A percentile compares a stretch with the other conserved stretches of the same genome.
phyloP scores from a whole-genome alignment of 495 filamentous ascomycete genomes.

The Penicillium parvum region DNA sequence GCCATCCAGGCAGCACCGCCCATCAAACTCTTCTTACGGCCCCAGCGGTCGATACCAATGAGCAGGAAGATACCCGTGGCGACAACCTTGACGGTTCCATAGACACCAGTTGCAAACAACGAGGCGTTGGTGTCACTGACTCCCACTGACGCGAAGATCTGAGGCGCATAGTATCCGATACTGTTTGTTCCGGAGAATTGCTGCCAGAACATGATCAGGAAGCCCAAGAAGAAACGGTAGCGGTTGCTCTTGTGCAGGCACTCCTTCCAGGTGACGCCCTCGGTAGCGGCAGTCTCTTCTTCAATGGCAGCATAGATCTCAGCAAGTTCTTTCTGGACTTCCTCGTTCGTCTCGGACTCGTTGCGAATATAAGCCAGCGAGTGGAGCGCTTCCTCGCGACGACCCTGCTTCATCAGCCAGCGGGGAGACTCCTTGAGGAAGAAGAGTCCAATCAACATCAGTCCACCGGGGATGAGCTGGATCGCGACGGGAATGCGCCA shows the following conservation, averaged over 20 bases:
- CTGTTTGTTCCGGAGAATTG: constrained; percentile 51
- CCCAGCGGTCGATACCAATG: constrained; percentile 65
- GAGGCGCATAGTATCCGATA: constrained; percentile 49
- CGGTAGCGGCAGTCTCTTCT: constrained; percentile 36
- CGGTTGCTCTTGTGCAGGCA: constrained; percentile 35
- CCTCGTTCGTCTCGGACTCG: constrained; percentile 32
- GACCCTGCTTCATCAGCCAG: constrained; percentile 49
- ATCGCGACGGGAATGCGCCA: constrained; percentile 52
- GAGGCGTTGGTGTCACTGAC: constrained; percentile 37
- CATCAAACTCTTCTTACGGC: constrained; percentile 61
- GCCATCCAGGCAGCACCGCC: constrained; percentile 66
- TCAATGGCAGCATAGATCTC: constrained; percentile 51
- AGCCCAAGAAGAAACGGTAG: constrained; percentile 40
- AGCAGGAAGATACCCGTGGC: constrained; percentile 59
- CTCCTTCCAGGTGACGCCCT: constrained; percentile 41
- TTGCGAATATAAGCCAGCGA: constrained; percentile 43
- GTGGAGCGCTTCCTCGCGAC: constrained; percentile 41
- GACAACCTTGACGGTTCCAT: constrained; percentile 50
- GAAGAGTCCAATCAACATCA: constrained; percentile 48
- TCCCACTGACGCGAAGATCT: constrained; percentile 49
- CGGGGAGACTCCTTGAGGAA: constrained; percentile 53
- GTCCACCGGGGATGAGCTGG: constrained; percentile 49
- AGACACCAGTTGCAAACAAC: constrained; percentile 50
- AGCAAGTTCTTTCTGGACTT: constrained; percentile 53
- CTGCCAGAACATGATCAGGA: constrained; percentile 49